Base-by-base conservation (phyloP, 2,329 filamentous ascomycete species). In the Calonectria leucothoes region DNA sequence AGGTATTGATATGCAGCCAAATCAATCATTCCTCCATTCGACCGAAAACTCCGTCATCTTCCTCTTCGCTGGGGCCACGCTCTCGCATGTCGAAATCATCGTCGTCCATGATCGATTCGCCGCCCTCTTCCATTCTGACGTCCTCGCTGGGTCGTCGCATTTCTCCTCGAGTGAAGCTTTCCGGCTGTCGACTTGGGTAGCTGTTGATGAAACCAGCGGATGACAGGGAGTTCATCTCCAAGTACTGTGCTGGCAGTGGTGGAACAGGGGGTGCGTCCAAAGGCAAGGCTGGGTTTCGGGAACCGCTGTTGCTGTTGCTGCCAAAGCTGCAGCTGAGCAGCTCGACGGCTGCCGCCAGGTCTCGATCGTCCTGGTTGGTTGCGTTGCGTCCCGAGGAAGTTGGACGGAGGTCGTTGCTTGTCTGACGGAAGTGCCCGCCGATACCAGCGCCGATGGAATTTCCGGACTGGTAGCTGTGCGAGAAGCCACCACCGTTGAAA, bases 21-120 rank as follows among this genome's bases (percentile, higher is more conserved):
- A 69, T 68, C 76, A 76, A 76, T 86, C 89, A 97, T 85, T 98
- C 95, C 86, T 99, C 97, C 96, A 98, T 98, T 78, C 92, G 92
- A 71, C 96, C 96, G 87, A 99, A 99, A 80, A 98, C 94, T 82
- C 96, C 96, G 77, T 98, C 96, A 78, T 98, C 96, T 75, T 98
- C 95, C 79, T 98, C 96, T 79, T 97, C 94, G 83, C 92, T 93
- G 75, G 93, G 91, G 65, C 91, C 90, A 69, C 91, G 89, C 64
- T 88, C 90, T 69, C 86, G 88, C 78, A 87, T 86, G 80, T 92
- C 92, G 72, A 93, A 91, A 74, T 94, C 92, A 78, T 93, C 91
- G 69, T 95, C 93, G 76, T 92, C 91, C 79, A 88, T 88, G 63
- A 92, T 91, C 75, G 89, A 92, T 71, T 92, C 91, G 77, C 91